Base-by-base conservation (phyloP, 257 asterid genomes). In the Przewalskia tangutica region DNA sequence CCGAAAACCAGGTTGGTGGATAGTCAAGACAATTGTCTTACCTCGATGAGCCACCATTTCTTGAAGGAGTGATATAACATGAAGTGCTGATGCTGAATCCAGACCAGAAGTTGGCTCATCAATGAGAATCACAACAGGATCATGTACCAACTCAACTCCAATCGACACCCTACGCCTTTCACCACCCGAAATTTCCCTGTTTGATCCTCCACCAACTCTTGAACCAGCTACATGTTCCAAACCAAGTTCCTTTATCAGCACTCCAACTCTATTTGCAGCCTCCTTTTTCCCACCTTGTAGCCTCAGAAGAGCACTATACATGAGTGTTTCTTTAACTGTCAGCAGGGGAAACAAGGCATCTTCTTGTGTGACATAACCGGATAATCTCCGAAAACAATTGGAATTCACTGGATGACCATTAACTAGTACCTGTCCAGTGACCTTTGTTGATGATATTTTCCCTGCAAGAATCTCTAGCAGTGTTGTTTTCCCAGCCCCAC, bases 61-160 rank as follows among this genome's bases (percentile, higher is more conserved):
- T 81, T 88, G 90, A 38, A 94, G 88, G 48, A 92, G 70, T 6
- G 92, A 81, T 14, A 93, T 59, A 2, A 94, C 85, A 58, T 88
- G 94, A 68, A 94, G 90, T 16, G 98, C 98, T 16, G 98, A 93
- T 0, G 94, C 88, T 8, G 98, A 94, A 82, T 94, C 98, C 64
- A 94, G 81, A 7, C 98, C 98, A 0, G 98, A 93, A 23, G 98
- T 94, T 0, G 97, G 97, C 79, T 94, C 98, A 60, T 94, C 98
- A 13, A 94, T 77, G 83, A 93, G 88, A 50, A 94, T 75, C 3
- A 93, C 90, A 4, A 86, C 81, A 1, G 98, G 98, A 71, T 93
- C 89, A 32, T 93, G 97, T 70, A 94, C 95, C 32, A 94, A 46
- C 62, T 94, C 98, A 9, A 90, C 94, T 32, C 98, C 98, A 34